Percentiles rank a stretch among this genome's conserved stretches.
Evolutionary conservation across 139 green algal genomes (phyloP).

Genomic region (Penium margaritaceum): DNA sequence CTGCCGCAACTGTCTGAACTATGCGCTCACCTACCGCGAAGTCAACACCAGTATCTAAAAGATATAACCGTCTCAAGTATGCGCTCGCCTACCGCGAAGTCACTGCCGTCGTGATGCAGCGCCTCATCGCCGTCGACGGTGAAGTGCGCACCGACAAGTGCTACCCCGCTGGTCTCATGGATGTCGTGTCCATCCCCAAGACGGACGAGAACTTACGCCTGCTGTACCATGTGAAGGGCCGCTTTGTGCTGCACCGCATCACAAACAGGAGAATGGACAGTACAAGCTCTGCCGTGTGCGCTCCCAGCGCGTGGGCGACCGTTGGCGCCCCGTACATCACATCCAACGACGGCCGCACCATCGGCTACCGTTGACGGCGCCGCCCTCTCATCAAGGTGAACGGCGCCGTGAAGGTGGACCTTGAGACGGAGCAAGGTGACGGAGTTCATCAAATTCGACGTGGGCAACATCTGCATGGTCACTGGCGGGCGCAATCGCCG

Average conservation of each 20-base stretch:
- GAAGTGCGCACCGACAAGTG: slow-evolving; percentile 90
- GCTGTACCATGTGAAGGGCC: slow-evolving; percentile 93
- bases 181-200: slow-evolving; percentile 93
- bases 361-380: slow-evolving; percentile 94
- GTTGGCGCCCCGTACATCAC: slow-evolving; percentile 83
- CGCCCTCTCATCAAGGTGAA: slow-evolving; percentile 91
- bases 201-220: slow-evolving; percentile 79
- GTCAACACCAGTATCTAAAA: too few species aligned
- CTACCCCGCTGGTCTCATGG: slow-evolving; percentile 96
- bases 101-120: slow-evolving; percentile 90
- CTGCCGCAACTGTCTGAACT: slow-evolving; percentile 98
- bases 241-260: slow-evolving; percentile 96
- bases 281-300: slow-evolving; percentile 98
- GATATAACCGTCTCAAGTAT: too few species aligned
- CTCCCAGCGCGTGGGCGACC: slow-evolving; percentile 66
- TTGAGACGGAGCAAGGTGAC: slow-evolving; percentile 93
- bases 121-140: slow-evolving; percentile 90
- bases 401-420: slow-evolving; percentile 93
- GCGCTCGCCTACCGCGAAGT: slow-evolving; percentile 93
- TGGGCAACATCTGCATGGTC: slow-evolving; percentile 86
- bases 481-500: slow-evolving; percentile 56
- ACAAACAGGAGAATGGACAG: too few species aligned
- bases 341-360: slow-evolving; percentile 92
- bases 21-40: slow-evolving; percentile 95
- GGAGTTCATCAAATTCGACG: slow-evolving; percentile 92